Evolutionary conservation across 2,329 filamentous ascomycete genomes (phyloP).

Genomic region (Dryadomyces quercivorus): DNA sequence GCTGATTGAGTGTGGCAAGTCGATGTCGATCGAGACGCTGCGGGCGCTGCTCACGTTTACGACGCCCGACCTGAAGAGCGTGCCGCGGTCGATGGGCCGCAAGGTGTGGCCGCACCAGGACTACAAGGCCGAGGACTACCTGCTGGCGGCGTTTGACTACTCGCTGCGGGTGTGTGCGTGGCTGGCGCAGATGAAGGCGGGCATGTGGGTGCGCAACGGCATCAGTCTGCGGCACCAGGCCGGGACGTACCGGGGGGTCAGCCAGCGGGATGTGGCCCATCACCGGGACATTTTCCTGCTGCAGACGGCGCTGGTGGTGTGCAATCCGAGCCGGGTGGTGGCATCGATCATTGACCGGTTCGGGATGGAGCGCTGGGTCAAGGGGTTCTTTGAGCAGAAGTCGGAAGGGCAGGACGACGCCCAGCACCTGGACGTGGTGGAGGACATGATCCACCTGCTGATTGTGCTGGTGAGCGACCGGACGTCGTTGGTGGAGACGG

Average conservation of each 20-base stretch:
- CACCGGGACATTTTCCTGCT: conserved; percentile 91
- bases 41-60: conserved; percentile 60
- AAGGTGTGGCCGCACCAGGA: conserved; percentile 44
- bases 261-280: conserved; percentile 82
- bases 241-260: conserved; percentile 80
- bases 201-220: conserved; percentile 97
- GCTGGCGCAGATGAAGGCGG: conserved; percentile 95
- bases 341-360: conserved; percentile 88
- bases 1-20: conserved; percentile 81
- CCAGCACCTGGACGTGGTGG: conserved; percentile 84
- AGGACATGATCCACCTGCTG: conserved; percentile 89
- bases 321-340: conserved; percentile 70
- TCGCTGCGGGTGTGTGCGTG: conserved; percentile 88
- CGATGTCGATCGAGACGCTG: conserved; percentile 56
- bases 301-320: conserved; percentile 80
- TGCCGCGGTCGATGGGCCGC: conserved; percentile 48
- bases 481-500: conserved; percentile 54
- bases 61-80: conserved; percentile 54
- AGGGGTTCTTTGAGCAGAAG: conserved; percentile 63
- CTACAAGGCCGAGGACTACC: conserved; percentile 59
- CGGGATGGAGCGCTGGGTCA: conserved; percentile 77
- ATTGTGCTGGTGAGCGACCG: conserved; percentile 86
- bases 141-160: conserved; percentile 84
- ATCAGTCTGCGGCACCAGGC: conserved; percentile 94
- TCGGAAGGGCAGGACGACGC: conserved; percentile 67